Evolutionary conservation across 768 basidiomycete genomes (phyloP).

Genomic region (Piloderma croceum): DNA sequence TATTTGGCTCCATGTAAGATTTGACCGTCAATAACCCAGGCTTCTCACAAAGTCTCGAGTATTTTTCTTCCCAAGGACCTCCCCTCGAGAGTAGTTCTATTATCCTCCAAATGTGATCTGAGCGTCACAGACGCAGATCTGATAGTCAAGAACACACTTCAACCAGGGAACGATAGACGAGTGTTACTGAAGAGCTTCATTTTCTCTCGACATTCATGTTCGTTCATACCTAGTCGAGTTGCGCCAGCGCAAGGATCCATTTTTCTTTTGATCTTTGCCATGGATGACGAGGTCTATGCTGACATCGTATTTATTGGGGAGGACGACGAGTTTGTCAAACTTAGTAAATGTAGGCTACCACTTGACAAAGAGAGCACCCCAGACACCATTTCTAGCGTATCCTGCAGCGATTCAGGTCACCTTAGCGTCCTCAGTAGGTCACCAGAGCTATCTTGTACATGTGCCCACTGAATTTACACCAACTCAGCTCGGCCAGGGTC

Average conservation of each 20-base stretch:
- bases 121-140: background rate
- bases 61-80: conserved; percentile 1
- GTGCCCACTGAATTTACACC: background rate
- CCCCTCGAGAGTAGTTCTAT: background rate
- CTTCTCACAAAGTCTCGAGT: background rate
- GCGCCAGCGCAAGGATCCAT: background rate
- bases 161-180: background rate
- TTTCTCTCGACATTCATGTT: background rate
- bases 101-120: background rate
- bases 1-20: background rate
- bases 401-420: conserved; percentile 25
- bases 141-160: background rate
- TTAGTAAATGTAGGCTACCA: conserved; percentile 5
- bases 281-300: background rate
- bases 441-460: background rate
- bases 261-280: background rate
- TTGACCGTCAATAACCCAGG: background rate
- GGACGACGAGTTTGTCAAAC: conserved; percentile 9
- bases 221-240: background rate
- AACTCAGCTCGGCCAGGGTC: conserved; percentile 37
- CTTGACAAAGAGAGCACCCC: background rate
- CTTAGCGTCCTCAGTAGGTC: conserved; percentile 26
- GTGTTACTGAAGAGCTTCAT: background rate
- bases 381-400: conserved; percentile 22
- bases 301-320: conserved; percentile 10